Evolutionary conservation across 352 stramenopile genomes (phyloP), one percentile per base, ranked within the genome.

Genomic region (Globisporangium spinosum): DNA sequence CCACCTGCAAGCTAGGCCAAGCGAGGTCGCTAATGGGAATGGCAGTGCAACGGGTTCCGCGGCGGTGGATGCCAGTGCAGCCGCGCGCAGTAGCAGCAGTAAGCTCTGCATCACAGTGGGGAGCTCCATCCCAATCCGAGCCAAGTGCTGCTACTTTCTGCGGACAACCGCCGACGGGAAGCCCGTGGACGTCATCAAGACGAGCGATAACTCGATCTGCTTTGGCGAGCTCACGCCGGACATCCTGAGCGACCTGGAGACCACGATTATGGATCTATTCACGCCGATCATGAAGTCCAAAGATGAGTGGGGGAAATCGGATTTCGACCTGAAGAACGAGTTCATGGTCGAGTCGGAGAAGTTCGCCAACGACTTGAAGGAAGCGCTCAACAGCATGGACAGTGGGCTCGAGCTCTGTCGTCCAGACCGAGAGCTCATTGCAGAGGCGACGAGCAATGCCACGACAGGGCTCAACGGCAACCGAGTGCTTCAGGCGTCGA

Each of bases 311-410:
- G 97, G 97, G 2, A 97, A 98, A 69, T 93, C 96, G 2, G 95
- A 98, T 68, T 64, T 89, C 6, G 94, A 98, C 65, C 74, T 98
- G 27, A 97, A 97, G 70, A 75, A 78, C 58, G 89, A 96, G 65
- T 99, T 98, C 73, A 96, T 97, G 78, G 84, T 80, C 59, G 96
- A 98, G 74, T 98, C 97, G 49, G 90, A 98, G 20, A 96, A 98
- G 59, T 98, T 99, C 74, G 87, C 95, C 17, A 89, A 78, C 47
- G 96, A 97, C 66, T 76, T 99, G 20, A 97, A 98, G 61, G 97
- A 98, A 57, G 94, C 97, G 2, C 79, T 99, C 6, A 98, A 95
- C 67, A 98, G 89, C 74, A 97, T 99, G 78, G 93, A 97, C 68
- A 96, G 90, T 34, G 97, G 97, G 0, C 82, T 99, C 2, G 95